A percentile compares a stretch with the other conserved stretches of the same genome.
Evolutionary conservation across 345 rosid species (phyloP).

Genomic region (Citrus hindsii): DNA sequence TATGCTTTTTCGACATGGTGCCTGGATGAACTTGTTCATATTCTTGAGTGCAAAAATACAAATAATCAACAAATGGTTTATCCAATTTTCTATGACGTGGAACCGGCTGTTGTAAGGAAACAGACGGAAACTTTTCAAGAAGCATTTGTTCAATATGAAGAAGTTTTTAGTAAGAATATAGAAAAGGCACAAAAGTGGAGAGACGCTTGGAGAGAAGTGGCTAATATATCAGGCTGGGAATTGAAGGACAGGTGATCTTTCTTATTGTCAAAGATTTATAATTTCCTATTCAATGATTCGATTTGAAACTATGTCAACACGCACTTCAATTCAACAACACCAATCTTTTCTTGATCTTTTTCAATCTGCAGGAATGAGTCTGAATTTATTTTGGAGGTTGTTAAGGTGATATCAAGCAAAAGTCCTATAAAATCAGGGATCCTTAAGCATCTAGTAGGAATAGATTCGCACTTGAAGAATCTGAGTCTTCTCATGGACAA

Average conservation of each 20-base stretch:
- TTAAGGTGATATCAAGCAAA: background rate
- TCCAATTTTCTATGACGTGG: background rate
- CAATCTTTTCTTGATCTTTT: background rate
- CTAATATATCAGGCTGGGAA: background rate
- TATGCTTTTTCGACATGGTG: background rate
- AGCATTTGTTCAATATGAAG: background rate
- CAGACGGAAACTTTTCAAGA: background rate
- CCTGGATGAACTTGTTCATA: background rate
- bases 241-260: background rate
- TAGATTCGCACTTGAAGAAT: background rate
- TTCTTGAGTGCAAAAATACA: background rate
- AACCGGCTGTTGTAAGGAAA: background rate
- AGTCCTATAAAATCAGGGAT: background rate
- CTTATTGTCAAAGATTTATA: background rate
- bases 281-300: too few relatives aligned
- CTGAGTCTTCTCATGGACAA: background rate
- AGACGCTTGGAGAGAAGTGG: background rate
- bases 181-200: background rate
- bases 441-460: background rate
- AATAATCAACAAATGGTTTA: background rate
- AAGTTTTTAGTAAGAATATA: background rate
- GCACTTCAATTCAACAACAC: too few relatives aligned
- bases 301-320: too few relatives aligned
- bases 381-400: background rate
- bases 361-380: background rate